phyloP scores from a whole-genome alignment of 2,329 filamentous ascomycete genomes.

The Aspergillus flavus region DNA sequence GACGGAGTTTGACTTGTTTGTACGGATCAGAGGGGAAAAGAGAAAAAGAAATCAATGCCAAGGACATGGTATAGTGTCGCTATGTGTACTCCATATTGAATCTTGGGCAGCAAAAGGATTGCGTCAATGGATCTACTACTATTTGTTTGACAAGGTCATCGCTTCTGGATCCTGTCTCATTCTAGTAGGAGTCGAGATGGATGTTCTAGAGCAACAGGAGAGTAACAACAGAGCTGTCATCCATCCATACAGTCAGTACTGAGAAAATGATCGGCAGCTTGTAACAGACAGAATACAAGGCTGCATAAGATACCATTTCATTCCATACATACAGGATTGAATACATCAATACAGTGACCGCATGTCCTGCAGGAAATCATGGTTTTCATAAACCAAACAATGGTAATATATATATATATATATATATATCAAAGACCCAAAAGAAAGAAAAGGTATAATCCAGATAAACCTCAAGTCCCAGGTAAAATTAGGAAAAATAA shows the following conservation, averaged over 20 bases:
- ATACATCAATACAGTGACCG: background rate
- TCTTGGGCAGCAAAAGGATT: background rate
- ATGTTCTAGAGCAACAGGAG: background rate
- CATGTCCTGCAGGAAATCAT: background rate
- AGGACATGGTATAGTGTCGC: background rate
- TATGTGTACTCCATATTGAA: background rate
- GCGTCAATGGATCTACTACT: background rate
- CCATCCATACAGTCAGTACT: background rate
- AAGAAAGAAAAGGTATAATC: background rate
- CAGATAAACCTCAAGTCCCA: background rate
- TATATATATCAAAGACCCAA: too few relatives aligned
- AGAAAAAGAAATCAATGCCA: background rate
- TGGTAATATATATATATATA: background rate
- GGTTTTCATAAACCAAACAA: background rate
- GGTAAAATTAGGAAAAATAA: background rate
- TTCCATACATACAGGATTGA: background rate
- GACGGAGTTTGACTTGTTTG: conserved; percentile 13
- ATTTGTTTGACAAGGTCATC: background rate
- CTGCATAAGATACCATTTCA: background rate
- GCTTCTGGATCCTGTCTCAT: background rate
- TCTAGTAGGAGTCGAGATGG: background rate
- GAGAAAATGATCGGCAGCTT: background rate
- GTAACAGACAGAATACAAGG: background rate
- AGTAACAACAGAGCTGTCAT: conserved; percentile 3
- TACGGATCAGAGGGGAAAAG: background rate